A percentile compares a stretch with the other conserved stretches of the same genome.
phyloP scores from a whole-genome alignment of 108 stramenopile species.

The Cylindrotheca fusiformis region DNA sequence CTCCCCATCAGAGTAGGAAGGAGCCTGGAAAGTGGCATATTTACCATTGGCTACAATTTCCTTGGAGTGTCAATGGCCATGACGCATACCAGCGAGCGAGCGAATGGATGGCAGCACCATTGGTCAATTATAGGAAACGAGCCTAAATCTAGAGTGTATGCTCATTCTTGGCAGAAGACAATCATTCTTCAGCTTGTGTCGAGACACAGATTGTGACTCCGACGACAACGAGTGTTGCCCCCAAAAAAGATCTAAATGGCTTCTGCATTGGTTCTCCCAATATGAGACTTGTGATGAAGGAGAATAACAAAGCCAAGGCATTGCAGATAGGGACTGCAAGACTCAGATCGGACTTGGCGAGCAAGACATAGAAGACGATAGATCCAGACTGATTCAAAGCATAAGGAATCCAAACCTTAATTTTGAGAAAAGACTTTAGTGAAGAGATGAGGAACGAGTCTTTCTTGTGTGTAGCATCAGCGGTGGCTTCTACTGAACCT shows the following conservation, averaged over 20 bases:
- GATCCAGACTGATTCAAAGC: conserved; percentile 78
- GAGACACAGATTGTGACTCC: conserved; percentile 73
- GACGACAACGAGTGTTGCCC: conserved; percentile 48
- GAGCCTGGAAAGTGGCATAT: too few species aligned
- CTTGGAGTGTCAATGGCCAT: too few species aligned
- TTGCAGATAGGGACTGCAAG: conserved; percentile 80
- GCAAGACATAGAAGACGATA: conserved; percentile 66
- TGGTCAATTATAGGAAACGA: too few species aligned
- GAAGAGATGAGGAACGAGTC: conserved; percentile 22
- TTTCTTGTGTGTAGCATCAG: neutral
- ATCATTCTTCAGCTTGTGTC: conserved; percentile 28
- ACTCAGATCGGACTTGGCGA: conserved; percentile 69
- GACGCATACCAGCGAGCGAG: too few species aligned
- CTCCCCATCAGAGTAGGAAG: too few species aligned
- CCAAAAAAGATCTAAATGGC: conserved; percentile 53
- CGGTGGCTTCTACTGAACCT: conserved; percentile 36
- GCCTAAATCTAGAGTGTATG: too few species aligned
- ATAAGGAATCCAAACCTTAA: conserved; percentile 75
- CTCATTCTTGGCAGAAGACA: too few species aligned
- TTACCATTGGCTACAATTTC: too few species aligned
- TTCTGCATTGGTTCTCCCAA: conserved; percentile 72
- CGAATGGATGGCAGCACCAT: too few species aligned
- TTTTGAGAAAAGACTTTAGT: conserved; percentile 33
- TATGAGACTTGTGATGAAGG: conserved; percentile 51
- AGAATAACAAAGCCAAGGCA: conserved; percentile 78